Base-by-base conservation (phyloP, 176 grass and related monocot species). In the Aegilops bicornis region DNA sequence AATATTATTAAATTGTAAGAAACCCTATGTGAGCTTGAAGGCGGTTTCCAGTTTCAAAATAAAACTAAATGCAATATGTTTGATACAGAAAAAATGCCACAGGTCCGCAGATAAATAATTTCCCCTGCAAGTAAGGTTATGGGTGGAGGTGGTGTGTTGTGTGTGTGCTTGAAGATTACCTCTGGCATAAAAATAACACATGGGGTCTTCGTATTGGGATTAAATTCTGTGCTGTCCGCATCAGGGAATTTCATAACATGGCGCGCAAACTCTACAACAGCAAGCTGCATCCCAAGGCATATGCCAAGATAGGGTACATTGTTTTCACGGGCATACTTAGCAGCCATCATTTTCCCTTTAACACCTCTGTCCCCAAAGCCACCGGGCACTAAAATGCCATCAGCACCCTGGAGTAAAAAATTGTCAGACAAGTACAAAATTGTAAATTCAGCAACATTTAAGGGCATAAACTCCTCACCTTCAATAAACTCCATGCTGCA, bases 271-370 rank as follows among this genome's bases (percentile, higher is more conserved):
- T 95, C 94, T 45, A 95, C 73, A 25, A 95, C 94, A 27, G 94
- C 94, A 83, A 95, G 90, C 87, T 95, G 94, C 94, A 95, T 93
- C 58, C 94, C 94, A 13, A 95, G 89, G 85, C 94, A 95, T 83
- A 95, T 95, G 30, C 94, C 94, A 89, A 95, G 87, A 85, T 91
- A 95, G 22, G 94, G 94, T 19, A 95, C 84, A 77, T 89, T 91
- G 15, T 85, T 91, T 93, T 95, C 87, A 76, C 94, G 94, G 52
- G 94, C 94, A 83, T 89, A 95, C 89, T 93, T 91, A 63, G 94
- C 89, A 32, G 94, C 94, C 68, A 95, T 59, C 67, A 89, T 89
- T 90, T 95, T 95, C 74, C 94, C 94, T 83, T 93, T 84, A 73
- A 95, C 91, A 35, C 94, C 94, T 93, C 94, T 93, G 45, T 93